Base-by-base conservation (phyloP, 352 stramenopile genomes). In the Discostella stelligera region DNA sequence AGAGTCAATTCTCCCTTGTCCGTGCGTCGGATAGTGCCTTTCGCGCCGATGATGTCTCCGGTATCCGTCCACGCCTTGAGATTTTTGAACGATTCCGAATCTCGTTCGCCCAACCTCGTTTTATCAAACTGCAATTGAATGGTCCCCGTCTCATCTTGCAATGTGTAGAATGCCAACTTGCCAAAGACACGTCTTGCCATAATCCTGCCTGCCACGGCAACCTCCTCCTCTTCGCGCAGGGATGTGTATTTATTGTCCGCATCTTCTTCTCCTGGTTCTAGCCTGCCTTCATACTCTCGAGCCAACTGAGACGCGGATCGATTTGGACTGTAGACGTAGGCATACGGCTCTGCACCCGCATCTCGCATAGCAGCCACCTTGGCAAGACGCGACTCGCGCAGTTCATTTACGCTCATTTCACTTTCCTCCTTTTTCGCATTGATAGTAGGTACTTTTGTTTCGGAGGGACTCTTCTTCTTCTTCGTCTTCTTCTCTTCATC, bases 121-220 rank as follows among this genome's bases (percentile, higher is more conserved):
- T 95, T 95, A 50, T 96, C 92, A 66, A 96, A 88, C 74, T 95
- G 94, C 37, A 95, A 66, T 72, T 95, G 91, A 68, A 95, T 92
- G 0, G 71, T 82, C 20, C 89, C 90, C 18, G 77, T 85, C 67
- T 91, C 89, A 80, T 95, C 93, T 79, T 94, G 90, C 58, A 96
- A 69, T n/a, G 84, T 87, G 69, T 95, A 95, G 78, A 96, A 96
- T 9, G 91, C 90, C 21, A 96, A 84, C 74, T 95, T 96, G 27
- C 93, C 93, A 88, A 96, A 96, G 2, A 95, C 86, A 52, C 93
- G 84, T 58, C 89, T 65, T 11, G 89, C 90, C 89, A 95, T 94
- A 63, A 96, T 91, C 18, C 93, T 83, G 10, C 93, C 93, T 16
- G 90, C 89, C 18, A 95, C 86, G 0, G 83, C 75, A 32, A 95